Evolutionary conservation across 2,329 filamentous ascomycete genomes (phyloP).

Genomic region (Dactylonectria macrodidyma): DNA sequence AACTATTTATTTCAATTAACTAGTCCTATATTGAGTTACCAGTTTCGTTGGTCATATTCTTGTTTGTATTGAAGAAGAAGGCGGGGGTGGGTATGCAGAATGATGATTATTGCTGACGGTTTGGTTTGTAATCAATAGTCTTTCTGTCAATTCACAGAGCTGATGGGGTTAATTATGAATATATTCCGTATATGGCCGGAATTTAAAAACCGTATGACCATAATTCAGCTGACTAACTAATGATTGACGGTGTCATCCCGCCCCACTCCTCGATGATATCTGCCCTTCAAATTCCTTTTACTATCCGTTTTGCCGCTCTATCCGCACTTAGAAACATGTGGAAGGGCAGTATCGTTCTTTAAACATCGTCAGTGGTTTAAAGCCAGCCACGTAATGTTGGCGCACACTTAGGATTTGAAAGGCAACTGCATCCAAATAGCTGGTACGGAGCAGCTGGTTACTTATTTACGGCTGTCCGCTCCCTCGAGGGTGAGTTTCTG

Average conservation of each 20-base stretch:
- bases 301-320: conserved; percentile 1
- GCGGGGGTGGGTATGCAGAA: not conserved
- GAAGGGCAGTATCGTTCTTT: conserved; percentile 7
- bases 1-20: no score
- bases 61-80: not conserved
- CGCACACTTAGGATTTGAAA: conserved; percentile 1
- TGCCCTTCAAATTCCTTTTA: conserved; percentile 7
- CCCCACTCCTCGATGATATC: not conserved
- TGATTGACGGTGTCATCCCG: not conserved
- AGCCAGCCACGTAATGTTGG: not conserved
- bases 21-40: no score
- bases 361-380: not conserved
- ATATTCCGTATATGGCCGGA: conserved; percentile 4
- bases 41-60: no score
- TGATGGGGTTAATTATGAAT: conserved; percentile 1
- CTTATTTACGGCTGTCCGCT: not conserved
- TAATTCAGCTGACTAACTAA: not conserved
- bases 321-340: not conserved
- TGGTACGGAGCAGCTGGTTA: not conserved
- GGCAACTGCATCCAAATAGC: conserved; percentile 5
- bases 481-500: no score
- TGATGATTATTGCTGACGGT: not conserved
- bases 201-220: conserved; percentile 1
- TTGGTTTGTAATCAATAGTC: not conserved
- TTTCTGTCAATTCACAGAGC: not conserved